phyloP scores from a whole-genome alignment of 2,329 filamentous ascomycete species.

The Tricladium varicosporioides region DNA sequence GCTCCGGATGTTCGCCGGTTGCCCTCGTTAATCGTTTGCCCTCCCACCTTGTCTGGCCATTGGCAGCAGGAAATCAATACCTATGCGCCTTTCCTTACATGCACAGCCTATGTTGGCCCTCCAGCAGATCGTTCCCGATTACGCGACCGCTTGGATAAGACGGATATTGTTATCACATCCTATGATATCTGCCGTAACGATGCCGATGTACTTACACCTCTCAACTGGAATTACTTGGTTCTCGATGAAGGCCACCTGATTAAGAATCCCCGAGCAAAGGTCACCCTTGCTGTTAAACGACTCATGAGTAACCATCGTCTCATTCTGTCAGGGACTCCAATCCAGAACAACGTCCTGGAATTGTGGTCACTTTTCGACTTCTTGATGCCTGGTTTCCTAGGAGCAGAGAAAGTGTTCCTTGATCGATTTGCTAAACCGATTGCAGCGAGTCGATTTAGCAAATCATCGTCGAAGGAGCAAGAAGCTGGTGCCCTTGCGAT shows the following conservation, averaged over 20 bases:
- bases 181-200: slow-evolving; percentile 99
- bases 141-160: slow-evolving; percentile 66
- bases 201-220: slow-evolving; percentile 74
- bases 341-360: slow-evolving; percentile 96
- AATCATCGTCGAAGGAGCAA: slow-evolving; percentile 97
- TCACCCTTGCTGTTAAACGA: slow-evolving; percentile 87
- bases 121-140: slow-evolving; percentile 75
- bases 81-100: slow-evolving; percentile 90
- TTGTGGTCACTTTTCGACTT: slow-evolving; percentile 99
- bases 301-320: slow-evolving; percentile 89
- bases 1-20: slow-evolving; percentile 75
- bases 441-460: slow-evolving; percentile 88
- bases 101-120: slow-evolving; percentile 87
- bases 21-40: slow-evolving; percentile 92
- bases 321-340: slow-evolving; percentile 94
- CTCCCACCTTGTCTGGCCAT: slow-evolving; percentile 92
- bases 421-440: slow-evolving; percentile 91
- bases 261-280: slow-evolving; percentile 98
- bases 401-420: slow-evolving; percentile 90
- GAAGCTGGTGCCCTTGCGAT: slow-evolving; percentile 95
- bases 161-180: slow-evolving; percentile 94
- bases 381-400: slow-evolving; percentile 96
- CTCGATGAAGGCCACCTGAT: slow-evolving; percentile 97
- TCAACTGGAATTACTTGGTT: slow-evolving; percentile 96
- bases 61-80: slow-evolving; percentile 98